Evolutionary conservation across 441 rosid species (phyloP), one percentile per base, ranked within the genome.

Genomic region (Gossypium armourianum): DNA sequence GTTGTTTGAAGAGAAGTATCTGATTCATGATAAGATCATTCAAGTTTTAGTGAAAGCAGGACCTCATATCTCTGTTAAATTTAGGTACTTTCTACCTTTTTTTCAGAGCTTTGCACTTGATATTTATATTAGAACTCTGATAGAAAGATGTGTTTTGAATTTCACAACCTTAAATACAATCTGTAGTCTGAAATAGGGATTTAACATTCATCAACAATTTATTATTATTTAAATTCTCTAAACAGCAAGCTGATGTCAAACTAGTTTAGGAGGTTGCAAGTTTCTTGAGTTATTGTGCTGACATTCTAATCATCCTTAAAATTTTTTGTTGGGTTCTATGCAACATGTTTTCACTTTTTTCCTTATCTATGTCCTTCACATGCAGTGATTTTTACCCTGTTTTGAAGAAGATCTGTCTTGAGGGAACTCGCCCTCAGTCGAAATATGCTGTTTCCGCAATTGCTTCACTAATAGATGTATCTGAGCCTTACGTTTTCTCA

Each of bases 371-470:
- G 50, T 6, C 52, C 55, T 70, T 75, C 36, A 17, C 26, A 40
- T 84, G 79, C 79, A 91, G 97, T 64, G 90, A 87, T 52, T 81
- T 91, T 84, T 84, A 81, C 73, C 86, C 89, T 62, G 72, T 83
- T 70, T 76, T 92, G 86, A 81, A 85, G 87, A 85, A 70, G 75
- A 58, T 81, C 62, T 90, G 97, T 82, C 80, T 84, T 63, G 90
- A 84, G 74, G 97, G 99, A 70, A 86, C 92, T 79, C 93, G 99
- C 54, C 36, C 78, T 55, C 96, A 90, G 82, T 82, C 97, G 29
- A 94, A 94, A 82, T 74, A 72, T 73, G 97, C 94, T 77, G 96
- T 92, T 79, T 89, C 92, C 29, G 93, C 97, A 55, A 86, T 94
- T 68, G 88, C 89, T 83, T 85, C 92, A 52, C 68, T 94, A 72